Conservation (phyloP, 371 early-diverging fungal species). For the Choanephora cucurbitarum region DNA sequence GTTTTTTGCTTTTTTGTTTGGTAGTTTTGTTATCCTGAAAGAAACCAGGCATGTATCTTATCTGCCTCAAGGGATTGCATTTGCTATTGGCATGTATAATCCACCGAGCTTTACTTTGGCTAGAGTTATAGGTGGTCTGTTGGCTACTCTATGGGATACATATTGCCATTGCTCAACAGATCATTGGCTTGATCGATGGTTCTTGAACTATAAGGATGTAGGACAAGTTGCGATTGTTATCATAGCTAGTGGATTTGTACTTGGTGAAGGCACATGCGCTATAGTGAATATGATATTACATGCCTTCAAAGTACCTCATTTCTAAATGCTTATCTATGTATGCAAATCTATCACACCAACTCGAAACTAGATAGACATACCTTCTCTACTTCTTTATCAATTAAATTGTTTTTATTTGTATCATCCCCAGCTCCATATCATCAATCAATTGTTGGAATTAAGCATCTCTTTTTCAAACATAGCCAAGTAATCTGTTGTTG, state of each 20-base stretch:
- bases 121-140: conserved; percentile 68
- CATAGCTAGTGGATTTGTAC: conserved; percentile 74
- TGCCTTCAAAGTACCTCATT: conserved; percentile 39
- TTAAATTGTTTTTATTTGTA: conserved; percentile 5
- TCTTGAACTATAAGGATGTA: conserved; percentile 20
- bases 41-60: conserved; percentile 16
- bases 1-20: conserved; percentile 62
- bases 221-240: conserved; percentile 66
- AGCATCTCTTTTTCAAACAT: conserved; percentile 11
- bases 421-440: too few species aligned
- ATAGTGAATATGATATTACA: conserved; percentile 52
- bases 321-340: too few species aligned
- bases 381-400: too few species aligned
- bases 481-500: conserved; percentile 4
- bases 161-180: conserved; percentile 29
- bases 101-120: conserved; percentile 77
- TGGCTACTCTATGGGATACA: conserved; percentile 45
- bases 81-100: conserved; percentile 84
- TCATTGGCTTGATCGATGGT: conserved; percentile 5
- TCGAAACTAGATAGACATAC: too few species aligned
- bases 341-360: too few species aligned
- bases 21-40: conserved; percentile 50
- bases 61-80: conserved; percentile 74
- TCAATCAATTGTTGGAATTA: background rate
- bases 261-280: conserved; percentile 78